Conservation (phyloP, 257 asterid genomes). For the Primulina tabacum region DNA sequence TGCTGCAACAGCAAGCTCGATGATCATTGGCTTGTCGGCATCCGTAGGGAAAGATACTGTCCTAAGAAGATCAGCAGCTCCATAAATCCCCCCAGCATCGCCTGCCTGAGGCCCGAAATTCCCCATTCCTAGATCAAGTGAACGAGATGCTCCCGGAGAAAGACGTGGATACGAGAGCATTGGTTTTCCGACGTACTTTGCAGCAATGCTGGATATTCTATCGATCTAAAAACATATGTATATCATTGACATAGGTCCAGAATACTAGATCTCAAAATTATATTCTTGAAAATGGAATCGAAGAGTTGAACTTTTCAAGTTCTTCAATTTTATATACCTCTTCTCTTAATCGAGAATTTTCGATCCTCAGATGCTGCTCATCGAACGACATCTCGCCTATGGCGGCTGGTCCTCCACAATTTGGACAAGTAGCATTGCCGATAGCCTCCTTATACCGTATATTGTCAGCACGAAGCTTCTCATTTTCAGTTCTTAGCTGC, state of each 20-base stretch:
- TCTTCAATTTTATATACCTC: conserved; percentile 38
- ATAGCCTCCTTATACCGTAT: conserved; percentile 66
- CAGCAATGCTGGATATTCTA: conserved; percentile 72
- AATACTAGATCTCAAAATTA: not conserved
- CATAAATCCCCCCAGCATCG: conserved; percentile 45
- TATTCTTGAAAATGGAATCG: not conserved
- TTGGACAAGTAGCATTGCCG: conserved; percentile 54
- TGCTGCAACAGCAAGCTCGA: conserved; percentile 80
- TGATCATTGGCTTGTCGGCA: conserved; percentile 63
- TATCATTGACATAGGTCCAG: not conserved
- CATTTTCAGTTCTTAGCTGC: conserved; percentile 59
- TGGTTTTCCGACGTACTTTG: conserved; percentile 69
- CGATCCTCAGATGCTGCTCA: conserved; percentile 71
- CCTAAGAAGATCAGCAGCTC: conserved; percentile 51
- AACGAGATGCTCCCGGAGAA: conserved; percentile 39
- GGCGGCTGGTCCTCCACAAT: conserved; percentile 72
- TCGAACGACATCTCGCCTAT: conserved; percentile 73
- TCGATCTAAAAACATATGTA: conserved; percentile 43
- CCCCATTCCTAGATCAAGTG: conserved; percentile 58
- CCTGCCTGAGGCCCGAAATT: conserved; percentile 47
- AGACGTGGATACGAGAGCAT: conserved; percentile 57
- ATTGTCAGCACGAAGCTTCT: conserved; percentile 66
- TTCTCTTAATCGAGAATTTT: conserved; percentile 68
- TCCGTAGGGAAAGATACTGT: conserved; percentile 61
- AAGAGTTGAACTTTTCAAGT: not conserved